Evolutionary conservation across 768 basidiomycete species (phyloP).

Genomic region (Xerocomus spinulosus): DNA sequence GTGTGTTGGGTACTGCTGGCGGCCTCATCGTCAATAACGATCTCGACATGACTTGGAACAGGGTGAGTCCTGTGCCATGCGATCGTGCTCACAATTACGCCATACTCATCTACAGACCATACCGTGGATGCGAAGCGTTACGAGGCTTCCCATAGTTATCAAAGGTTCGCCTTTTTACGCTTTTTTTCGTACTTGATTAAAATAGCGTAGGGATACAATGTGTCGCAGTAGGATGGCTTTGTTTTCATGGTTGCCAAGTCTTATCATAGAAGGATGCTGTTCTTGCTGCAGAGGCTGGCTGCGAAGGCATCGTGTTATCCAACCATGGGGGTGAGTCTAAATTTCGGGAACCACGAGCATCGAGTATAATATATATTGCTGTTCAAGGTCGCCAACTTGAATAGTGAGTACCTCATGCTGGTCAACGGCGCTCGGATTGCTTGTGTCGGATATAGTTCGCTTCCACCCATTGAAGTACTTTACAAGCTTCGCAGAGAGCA

Average conservation of each 20-base stretch:
- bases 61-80: conserved; percentile 33
- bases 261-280: conserved; percentile 64
- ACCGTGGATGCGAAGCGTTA: conserved; percentile 69
- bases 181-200: conserved; percentile 1
- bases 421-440: neutral
- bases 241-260: neutral
- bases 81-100: neutral
- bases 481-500: conserved; percentile 66
- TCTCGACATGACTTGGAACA: conserved; percentile 73
- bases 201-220: conserved; percentile 58
- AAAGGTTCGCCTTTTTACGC: conserved; percentile 46
- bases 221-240: conserved; percentile 46
- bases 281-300: conserved; percentile 76
- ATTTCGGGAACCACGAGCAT: neutral
- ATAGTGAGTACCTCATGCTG: conserved; percentile 44
- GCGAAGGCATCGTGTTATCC: conserved; percentile 82
- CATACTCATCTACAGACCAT: conserved; percentile 48
- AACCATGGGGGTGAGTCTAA: conserved; percentile 76
- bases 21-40: conserved; percentile 64
- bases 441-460: conserved; percentile 43
- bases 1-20: conserved; percentile 61
- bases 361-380: neutral
- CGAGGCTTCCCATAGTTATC: conserved; percentile 65
- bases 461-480: conserved; percentile 76
- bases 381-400: conserved; percentile 68